Percentiles rank a stretch among this genome's conserved stretches.
Evolutionary conservation across 2,329 filamentous ascomycete species (phyloP).

Genomic region (Venturia asperata): DNA sequence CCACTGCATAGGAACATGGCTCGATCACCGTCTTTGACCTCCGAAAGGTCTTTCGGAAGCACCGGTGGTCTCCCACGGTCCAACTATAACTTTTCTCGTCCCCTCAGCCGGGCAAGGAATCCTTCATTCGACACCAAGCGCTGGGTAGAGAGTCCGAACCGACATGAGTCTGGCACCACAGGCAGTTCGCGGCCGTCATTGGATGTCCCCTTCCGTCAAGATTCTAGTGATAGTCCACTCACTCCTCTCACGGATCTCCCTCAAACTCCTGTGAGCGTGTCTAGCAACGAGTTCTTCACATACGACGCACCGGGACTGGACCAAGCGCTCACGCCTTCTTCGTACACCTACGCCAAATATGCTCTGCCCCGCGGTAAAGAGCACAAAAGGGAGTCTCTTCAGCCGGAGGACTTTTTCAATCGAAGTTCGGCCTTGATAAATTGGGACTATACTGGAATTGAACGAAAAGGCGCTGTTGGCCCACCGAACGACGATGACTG

Average conservation of each 20-base stretch:
- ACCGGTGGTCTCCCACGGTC: conserved; percentile 55
- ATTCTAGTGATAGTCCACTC: conserved; percentile 60
- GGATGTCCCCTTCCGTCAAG: conserved; percentile 53
- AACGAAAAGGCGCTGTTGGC: not conserved
- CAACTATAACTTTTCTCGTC: conserved; percentile 89
- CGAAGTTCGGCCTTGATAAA: conserved; percentile 38
- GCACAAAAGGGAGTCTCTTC: conserved; percentile 56
- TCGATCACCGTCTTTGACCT: conserved; percentile 77
- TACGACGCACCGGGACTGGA: conserved; percentile 39
- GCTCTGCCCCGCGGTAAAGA: conserved; percentile 73
- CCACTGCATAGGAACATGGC: conserved; percentile 59
- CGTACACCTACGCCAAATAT: conserved; percentile 84
- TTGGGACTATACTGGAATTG: conserved; percentile 6
- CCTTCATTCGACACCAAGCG: conserved; percentile 40
- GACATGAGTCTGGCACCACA: conserved; percentile 36
- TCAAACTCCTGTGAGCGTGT: conserved; percentile 65
- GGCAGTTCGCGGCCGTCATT: conserved; percentile 30
- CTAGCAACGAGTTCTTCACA: conserved; percentile 60
- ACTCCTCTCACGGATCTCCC: conserved; percentile 56
- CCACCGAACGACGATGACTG: not conserved
- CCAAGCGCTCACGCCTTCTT: conserved; percentile 42
- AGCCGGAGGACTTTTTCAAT: conserved; percentile 34
- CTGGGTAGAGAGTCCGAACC: conserved; percentile 27
- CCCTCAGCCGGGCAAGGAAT: conserved; percentile 66
- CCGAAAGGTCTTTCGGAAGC: conserved; percentile 63